phyloP scores from a whole-genome alignment of 2,329 filamentous ascomycete species.

The Ceratocystiopsis minuta region DNA sequence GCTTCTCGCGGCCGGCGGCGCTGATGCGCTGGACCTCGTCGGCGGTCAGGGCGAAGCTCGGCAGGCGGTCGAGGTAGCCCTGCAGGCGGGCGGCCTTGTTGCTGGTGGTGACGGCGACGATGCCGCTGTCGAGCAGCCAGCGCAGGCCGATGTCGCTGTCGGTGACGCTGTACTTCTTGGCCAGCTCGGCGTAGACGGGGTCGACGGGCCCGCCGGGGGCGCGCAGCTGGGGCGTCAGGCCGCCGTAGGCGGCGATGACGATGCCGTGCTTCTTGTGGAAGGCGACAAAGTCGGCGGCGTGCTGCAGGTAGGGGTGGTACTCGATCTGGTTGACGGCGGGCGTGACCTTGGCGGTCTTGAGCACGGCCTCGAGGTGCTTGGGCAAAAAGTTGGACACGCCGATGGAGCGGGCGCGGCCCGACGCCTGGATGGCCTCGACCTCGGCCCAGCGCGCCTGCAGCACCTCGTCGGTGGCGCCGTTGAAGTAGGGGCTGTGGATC shows the following conservation, averaged over 20 bases:
- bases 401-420: constrained; percentile 49
- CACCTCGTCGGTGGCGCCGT: constrained; percentile 25
- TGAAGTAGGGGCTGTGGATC: constrained; percentile 39
- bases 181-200: constrained; percentile 28
- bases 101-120: constrained; percentile 42
- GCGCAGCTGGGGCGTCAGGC: constrained; percentile 32
- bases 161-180: constrained; percentile 39
- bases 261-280: constrained; percentile 42
- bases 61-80: constrained; percentile 32
- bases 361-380: constrained; percentile 34
- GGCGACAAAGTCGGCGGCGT: constrained; percentile 32
- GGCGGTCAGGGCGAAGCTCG: constrained; percentile 38
- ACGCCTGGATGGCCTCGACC: constrained; percentile 46
- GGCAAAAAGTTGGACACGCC: constrained; percentile 60
- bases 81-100: constrained; percentile 37
- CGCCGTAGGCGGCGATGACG: constrained; percentile 34
- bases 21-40: constrained; percentile 39
- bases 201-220: constrained; percentile 36
- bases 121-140: constrained; percentile 41
- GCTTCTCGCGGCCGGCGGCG: constrained; percentile 38
- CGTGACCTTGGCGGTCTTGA: constrained; percentile 38
- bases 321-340: constrained; percentile 71
- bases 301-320: constrained; percentile 59
- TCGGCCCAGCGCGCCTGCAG: constrained; percentile 43
- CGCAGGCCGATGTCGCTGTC: constrained; percentile 37